Conservation (phyloP, 345 rosid species). For the Populus deltoides region DNA sequence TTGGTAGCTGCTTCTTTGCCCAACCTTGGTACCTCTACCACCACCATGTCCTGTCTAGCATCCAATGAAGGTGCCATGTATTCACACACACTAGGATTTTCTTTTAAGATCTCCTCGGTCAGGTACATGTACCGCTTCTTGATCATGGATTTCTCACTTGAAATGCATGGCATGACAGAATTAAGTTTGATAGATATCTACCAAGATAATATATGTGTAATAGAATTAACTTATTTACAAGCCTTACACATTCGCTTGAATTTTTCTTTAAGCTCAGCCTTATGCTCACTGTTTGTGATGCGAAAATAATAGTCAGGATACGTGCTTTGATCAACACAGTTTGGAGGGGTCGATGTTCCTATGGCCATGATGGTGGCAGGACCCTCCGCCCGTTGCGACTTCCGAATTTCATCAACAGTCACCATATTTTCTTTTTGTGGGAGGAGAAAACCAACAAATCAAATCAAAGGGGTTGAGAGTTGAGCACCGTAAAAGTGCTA, state of each 20-base stretch:
- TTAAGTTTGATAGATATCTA: background rate
- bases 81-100: constrained; percentile 53
- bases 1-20: constrained; percentile 76
- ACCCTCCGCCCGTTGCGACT: constrained; percentile 43
- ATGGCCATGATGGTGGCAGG: constrained; percentile 54
- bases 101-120: constrained; percentile 63
- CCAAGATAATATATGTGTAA: background rate
- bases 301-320: constrained; percentile 56
- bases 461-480: background rate
- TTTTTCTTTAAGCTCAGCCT: constrained; percentile 49
- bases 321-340: constrained; percentile 40
- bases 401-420: constrained; percentile 40
- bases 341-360: constrained; percentile 48
- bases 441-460: background rate
- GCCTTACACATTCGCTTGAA: constrained; percentile 61
- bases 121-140: constrained; percentile 63
- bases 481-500: background rate
- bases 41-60: constrained; percentile 71
- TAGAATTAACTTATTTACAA: background rate
- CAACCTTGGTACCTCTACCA: constrained; percentile 71
- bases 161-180: background rate
- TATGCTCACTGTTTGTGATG: constrained; percentile 52
- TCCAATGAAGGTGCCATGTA: constrained; percentile 73
- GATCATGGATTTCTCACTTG: constrained; percentile 73
- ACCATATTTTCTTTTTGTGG: constrained; percentile 20